phyloP scores from a whole-genome alignment of 2,329 filamentous ascomycete species.

The Aciculosporium take region DNA sequence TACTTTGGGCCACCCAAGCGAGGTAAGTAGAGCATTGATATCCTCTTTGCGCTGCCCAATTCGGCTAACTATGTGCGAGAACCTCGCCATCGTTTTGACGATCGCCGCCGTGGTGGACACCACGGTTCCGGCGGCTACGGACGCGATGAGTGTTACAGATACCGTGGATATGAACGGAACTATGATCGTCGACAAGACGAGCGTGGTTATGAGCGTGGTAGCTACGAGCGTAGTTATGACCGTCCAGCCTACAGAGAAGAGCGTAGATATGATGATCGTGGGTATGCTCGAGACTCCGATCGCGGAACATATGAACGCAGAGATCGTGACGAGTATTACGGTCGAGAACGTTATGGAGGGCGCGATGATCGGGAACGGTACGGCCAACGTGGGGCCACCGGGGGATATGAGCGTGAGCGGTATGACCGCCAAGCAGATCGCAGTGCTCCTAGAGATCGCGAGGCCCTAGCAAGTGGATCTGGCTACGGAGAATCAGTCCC shows the following conservation, averaged over 20 bases:
- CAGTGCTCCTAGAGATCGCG: slow-evolving; percentile 25
- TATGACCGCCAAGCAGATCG: slow-evolving; percentile 33
- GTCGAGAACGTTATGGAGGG: slow-evolving; percentile 25
- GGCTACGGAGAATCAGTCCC: slow-evolving; percentile 28
- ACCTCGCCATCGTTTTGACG: slow-evolving; percentile 36
- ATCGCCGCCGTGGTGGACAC: slow-evolving; percentile 49
- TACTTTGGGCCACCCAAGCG: slow-evolving; percentile 98
- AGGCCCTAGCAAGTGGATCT: slow-evolving; percentile 21
- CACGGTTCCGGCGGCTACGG: slow-evolving; percentile 30
- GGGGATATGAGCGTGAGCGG: slow-evolving; percentile 34
- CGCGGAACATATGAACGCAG: slow-evolving; percentile 42
- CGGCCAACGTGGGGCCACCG: slow-evolving; percentile 21
- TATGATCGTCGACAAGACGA: slow-evolving; percentile 33
- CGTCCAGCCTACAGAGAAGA: slow-evolving; percentile 18
- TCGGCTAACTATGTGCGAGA: slow-evolving; percentile 14
- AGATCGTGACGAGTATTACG: slow-evolving; percentile 26
- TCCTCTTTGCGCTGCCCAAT: neutral
- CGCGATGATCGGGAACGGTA: slow-evolving; percentile 33
- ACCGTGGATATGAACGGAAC: slow-evolving; percentile 30
- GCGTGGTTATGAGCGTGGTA: slow-evolving; percentile 25
- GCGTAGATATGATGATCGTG: slow-evolving; percentile 31
- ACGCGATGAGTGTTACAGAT: slow-evolving; percentile 44
- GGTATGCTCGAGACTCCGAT: slow-evolving; percentile 40
- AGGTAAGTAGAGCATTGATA: slow-evolving; percentile 42
- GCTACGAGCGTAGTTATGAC: slow-evolving; percentile 37